These are phyloP conservation scores for Leccinum imitatum DNA, from an alignment of 768 basidiomycete species.

Conservation along the genomic window DNA sequence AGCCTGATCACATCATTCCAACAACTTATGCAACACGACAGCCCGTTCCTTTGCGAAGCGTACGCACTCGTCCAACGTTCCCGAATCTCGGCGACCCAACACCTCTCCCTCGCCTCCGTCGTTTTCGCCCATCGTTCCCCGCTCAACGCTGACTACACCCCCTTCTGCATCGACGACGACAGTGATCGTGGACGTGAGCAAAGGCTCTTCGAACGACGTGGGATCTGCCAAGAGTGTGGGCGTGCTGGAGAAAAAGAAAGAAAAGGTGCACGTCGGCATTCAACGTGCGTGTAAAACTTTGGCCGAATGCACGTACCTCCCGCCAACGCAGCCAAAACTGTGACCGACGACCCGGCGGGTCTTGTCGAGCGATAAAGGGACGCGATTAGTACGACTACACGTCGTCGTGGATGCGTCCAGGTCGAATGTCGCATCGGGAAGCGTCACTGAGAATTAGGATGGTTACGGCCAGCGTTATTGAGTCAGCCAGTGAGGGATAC, in stretches of 20 bases:
- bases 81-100: neutral
- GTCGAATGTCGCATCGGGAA: slow-evolving; percentile 73
- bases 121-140: slow-evolving; percentile 22
- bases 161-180: slow-evolving; percentile 52
- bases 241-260: slow-evolving; percentile 4
- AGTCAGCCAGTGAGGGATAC: slow-evolving; percentile 27
- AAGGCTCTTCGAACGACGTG: slow-evolving; percentile 86
- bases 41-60: slow-evolving; percentile 23
- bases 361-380: slow-evolving; percentile 46
- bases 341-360: slow-evolving; percentile 19
- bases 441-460: slow-evolving; percentile 43
- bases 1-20: slow-evolving; percentile 16
- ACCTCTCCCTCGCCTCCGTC: slow-evolving; percentile 14
- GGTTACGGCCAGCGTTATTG: neutral
- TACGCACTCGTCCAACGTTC: slow-evolving; percentile 21
- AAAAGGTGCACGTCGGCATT: neutral
- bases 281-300: neutral
- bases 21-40: slow-evolving; percentile 20
- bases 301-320: slow-evolving; percentile 12
- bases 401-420: slow-evolving; percentile 61
- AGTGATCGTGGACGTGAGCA: slow-evolving; percentile 71
- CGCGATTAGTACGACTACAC: slow-evolving; percentile 52
- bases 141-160: slow-evolving; percentile 25
- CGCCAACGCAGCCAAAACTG: slow-evolving; percentile 27
- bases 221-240: slow-evolving; percentile 76